phyloP scores from a whole-genome alignment of 331 rosid species.

The Pyracantha coccinea region DNA sequence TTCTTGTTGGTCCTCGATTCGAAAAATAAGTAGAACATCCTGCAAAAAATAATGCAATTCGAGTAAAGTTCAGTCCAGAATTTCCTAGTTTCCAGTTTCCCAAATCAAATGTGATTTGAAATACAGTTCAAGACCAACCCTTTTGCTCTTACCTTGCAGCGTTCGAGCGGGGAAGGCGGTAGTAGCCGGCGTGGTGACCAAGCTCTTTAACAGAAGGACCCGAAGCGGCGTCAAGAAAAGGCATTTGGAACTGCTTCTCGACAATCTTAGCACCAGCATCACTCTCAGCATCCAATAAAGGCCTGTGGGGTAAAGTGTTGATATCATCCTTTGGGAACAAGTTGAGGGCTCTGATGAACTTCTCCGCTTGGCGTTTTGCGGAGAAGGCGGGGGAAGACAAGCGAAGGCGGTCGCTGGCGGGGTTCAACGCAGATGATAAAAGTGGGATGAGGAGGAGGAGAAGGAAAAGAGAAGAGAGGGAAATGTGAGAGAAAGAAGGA shows the following conservation, averaged over 20 bases:
- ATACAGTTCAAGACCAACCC: background rate
- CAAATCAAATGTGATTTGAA: background rate
- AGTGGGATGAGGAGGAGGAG: constrained; percentile 16
- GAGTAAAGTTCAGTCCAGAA: background rate
- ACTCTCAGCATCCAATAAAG: constrained; percentile 9
- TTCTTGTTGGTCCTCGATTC: constrained; percentile 56
- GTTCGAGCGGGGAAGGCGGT: constrained; percentile 59
- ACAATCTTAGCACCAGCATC: constrained; percentile 23
- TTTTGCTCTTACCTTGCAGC: constrained; percentile 60
- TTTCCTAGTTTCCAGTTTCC: background rate
- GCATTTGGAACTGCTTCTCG: constrained; percentile 57
- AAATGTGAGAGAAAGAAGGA: constrained; percentile 14
- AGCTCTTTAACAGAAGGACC: constrained; percentile 55
- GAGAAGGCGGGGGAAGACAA: constrained; percentile 22
- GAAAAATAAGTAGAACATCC: constrained; percentile 93
- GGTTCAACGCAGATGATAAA: background rate
- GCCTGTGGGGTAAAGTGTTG: constrained; percentile 27
- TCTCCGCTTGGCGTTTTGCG: constrained; percentile 49
- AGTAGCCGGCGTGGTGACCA: constrained; percentile 95
- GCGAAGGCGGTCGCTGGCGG: constrained; percentile 3
- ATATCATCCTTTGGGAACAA: constrained; percentile 59
- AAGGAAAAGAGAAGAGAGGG: constrained; percentile 21
- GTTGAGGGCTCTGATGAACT: constrained; percentile 57
- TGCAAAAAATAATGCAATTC: constrained; percentile 9
- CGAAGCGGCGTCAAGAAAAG: constrained; percentile 27